Conservation (phyloP, 106 monocot genomes). For the Dendrobium officinale region DNA sequence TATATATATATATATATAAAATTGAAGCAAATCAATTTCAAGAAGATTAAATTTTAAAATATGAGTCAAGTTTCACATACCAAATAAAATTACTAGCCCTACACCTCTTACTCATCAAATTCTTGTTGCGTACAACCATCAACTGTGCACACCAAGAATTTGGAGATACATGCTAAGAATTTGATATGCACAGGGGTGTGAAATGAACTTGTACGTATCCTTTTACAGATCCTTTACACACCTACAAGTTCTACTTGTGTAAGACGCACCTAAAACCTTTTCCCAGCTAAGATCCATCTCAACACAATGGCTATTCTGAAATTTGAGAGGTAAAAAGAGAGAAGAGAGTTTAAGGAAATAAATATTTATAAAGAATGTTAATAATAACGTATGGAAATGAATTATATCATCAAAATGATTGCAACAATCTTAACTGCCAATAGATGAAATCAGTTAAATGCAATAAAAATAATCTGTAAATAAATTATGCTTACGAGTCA, state of each 20-base stretch:
- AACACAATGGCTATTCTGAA: background rate
- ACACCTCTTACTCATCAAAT: background rate
- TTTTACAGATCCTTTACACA: background rate
- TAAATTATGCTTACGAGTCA: constrained; percentile 63
- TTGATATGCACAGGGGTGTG: background rate
- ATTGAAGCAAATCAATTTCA: no score
- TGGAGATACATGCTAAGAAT: background rate
- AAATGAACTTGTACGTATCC: background rate
- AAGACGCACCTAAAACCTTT: background rate
- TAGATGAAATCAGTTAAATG: background rate
- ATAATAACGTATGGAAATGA: background rate
- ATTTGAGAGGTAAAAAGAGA: background rate
- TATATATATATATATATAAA: no score
- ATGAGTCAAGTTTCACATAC: background rate
- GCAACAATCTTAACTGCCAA: background rate
- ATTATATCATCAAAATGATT: background rate
- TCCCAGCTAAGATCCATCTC: background rate
- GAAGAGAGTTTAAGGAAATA: background rate
- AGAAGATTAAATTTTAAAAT: background rate
- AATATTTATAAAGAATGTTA: background rate
- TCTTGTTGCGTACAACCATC: background rate
- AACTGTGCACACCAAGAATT: background rate
- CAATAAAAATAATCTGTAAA: background rate
- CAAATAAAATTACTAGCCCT: background rate
- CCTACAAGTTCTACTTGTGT: background rate